Percentiles rank a stretch among this genome's conserved stretches.
These are phyloP conservation scores for Neocatenulostroma microsporum DNA, from an alignment of 2,329 filamentous ascomycete species.

Conservation along the genomic window DNA sequence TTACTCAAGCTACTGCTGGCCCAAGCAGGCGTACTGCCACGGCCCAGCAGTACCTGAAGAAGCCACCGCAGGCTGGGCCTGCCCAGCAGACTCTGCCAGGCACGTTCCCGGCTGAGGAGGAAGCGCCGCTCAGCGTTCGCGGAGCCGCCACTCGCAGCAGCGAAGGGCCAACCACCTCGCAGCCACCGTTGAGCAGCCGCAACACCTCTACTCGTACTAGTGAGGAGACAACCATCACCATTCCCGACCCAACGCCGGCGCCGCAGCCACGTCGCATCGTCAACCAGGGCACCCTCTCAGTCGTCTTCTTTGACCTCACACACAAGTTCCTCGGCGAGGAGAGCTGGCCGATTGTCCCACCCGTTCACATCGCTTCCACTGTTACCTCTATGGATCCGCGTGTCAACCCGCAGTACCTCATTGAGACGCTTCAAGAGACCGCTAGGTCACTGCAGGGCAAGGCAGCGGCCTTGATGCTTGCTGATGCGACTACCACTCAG, in stretches of 20 bases:
- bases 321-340: conserved; percentile 6
- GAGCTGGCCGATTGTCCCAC: conserved; percentile 5
- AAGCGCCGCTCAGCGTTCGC: too few relatives aligned
- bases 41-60: too few relatives aligned
- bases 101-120: too few relatives aligned
- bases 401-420: conserved; percentile 3
- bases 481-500: too few relatives aligned
- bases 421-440: too few relatives aligned
- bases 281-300: background rate
- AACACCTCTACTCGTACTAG: too few relatives aligned
- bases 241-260: background rate
- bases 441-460: too few relatives aligned
- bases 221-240: background rate
- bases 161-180: background rate
- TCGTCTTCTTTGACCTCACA: conserved; percentile 1
- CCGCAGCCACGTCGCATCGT: background rate
- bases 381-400: background rate
- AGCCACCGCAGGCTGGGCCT: too few relatives aligned
- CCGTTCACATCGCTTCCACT: background rate
- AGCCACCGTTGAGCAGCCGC: background rate
- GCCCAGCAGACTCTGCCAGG: too few relatives aligned
- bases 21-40: too few relatives aligned
- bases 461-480: too few relatives aligned
- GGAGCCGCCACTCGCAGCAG: background rate
- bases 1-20: too few relatives aligned